Base-by-base conservation (phyloP, 2,329 filamentous ascomycete genomes). In the Aspergillus japonicus region DNA sequence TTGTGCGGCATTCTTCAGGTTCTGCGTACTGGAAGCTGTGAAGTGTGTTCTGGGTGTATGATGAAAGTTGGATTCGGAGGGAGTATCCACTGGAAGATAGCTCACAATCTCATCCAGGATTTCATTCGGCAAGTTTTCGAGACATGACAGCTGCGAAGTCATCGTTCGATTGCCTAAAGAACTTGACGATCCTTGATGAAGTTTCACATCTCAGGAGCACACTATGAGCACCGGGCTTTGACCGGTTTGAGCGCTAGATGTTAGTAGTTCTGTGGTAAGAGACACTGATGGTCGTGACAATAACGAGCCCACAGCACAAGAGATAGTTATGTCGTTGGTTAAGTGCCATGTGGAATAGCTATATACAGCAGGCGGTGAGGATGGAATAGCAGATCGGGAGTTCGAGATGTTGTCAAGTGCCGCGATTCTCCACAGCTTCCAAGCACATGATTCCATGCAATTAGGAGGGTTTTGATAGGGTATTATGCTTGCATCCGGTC, bases 91-190 rank as follows among this genome's bases (percentile, higher is more conserved):
- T 64, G 83, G 80, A 50, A 89, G 77, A 66, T 81, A 81, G n/a
- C 72, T 74, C 65, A 89, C 78, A 64, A 89, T 82, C 3, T 83
- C 78, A 55, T 81, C 71, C 23, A 88, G 73, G 50, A 90, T 75
- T 74, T 90, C 88, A 62, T 83, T 85, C 2, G 87, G 88, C 21
- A 90, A 79, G 71, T 23, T 60, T 64, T 53, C 75, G 65, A 57
- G 77, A 59, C 47, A 69, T 66, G 66, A 69, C 44, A 39, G 51
- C 54, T 24, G 58, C 52, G 50, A 50, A 54, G 66, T 57, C 63
- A 66, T 65, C 50, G 57, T 67, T 23, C 55, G 42, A 54, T 29
- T 7, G 23, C 12, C 35, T 12, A 23, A 7, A 29, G 21, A 53
- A 23, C 12, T 6, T 12, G 19, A 42, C 10, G 6, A 26, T 29